Evolutionary conservation across 768 basidiomycete genomes (phyloP), one percentile per base, ranked within the genome.

Genomic region (Phaeotremella fagi): DNA sequence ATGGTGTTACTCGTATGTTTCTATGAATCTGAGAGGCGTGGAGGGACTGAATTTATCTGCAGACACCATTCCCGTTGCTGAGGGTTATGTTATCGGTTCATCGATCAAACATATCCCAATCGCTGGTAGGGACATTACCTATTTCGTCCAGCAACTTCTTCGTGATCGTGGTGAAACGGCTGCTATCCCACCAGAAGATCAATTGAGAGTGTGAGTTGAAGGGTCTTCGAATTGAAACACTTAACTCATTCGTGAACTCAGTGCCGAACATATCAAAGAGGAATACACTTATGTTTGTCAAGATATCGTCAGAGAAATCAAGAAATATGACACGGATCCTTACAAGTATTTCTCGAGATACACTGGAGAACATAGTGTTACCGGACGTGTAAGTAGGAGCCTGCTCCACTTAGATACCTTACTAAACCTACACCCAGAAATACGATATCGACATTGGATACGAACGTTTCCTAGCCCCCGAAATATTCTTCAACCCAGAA

Each of bases 401-500:
- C 16, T 52, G 22, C 15, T 15, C 18, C 45, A 14, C 16, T 24
- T 23, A 15, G 37, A 16, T 24, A 14, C 64, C 11, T 63, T 33
- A 16, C 27, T 7, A 14, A 20, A 33, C 16, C 11, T 28, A n/a
- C 25, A 43, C 24, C 52, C 70, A 92, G 91, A 88, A 90, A 87
- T 97, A 99, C 77, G 75, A 80, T 18, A 78, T 98, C 44, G 94
- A 99, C 66, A 84, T 99, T 53, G 95, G 95, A 18, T 98, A 97
- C 76, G 95, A 98, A 75, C 90, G 95, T 23, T 99, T 99, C 82
- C 84, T 98, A 48, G 95, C 94, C 4, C 92, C 95, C 4, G 95
- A 98, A 75, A 95, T 98, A 67, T 98, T 98, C 79, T 98, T 97
- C 82, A 98, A 98, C 78, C 95, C 95, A 14, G 94, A 99, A 75